A percentile compares a stretch with the other conserved stretches of the same genome.
Conservation (phyloP, 1,139 yeast genomes). For the Scheffersomyces quercinus region DNA sequence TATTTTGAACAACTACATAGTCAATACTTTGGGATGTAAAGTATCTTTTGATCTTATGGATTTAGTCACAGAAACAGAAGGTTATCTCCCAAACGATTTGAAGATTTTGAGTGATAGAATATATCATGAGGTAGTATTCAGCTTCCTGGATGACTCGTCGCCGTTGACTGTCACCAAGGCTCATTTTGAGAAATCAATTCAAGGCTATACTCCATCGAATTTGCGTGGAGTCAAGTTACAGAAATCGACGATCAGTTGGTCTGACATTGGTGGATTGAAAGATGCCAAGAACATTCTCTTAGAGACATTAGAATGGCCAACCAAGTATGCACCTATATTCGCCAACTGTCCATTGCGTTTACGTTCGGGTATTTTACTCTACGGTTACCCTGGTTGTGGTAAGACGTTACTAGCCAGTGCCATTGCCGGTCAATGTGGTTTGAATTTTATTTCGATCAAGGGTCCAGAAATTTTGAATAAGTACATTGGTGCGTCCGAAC, state of each 20-base stretch:
- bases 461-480: constrained; percentile 97
- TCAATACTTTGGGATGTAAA: constrained; percentile 27
- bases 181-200: constrained; percentile 58
- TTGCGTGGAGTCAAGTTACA: constrained; percentile 85
- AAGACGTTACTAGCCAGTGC: constrained; percentile 93
- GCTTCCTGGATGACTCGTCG: constrained; percentile 10
- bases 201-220: constrained; percentile 76
- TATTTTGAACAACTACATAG: constrained; percentile 51
- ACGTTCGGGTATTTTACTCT: constrained; percentile 84
- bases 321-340: constrained; percentile 91
- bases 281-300: constrained; percentile 74
- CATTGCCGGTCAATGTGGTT: constrained; percentile 90
- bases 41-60: constrained; percentile 61
- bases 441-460: constrained; percentile 89
- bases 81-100: constrained; percentile 83
- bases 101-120: constrained; percentile 73
- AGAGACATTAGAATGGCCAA: constrained; percentile 97
- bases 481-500: constrained; percentile 97
- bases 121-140: constrained; percentile 61
- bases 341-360: constrained; percentile 82
- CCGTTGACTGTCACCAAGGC: constrained; percentile 19
- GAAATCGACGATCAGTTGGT: constrained; percentile 76
- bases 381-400: constrained; percentile 98
- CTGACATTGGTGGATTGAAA: constrained; percentile 83
- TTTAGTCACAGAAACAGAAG: constrained; percentile 80